These are phyloP conservation scores for Stramenopiles sp. DNA, from an alignment of 352 stramenopile genomes.

Conservation along the genomic window DNA sequence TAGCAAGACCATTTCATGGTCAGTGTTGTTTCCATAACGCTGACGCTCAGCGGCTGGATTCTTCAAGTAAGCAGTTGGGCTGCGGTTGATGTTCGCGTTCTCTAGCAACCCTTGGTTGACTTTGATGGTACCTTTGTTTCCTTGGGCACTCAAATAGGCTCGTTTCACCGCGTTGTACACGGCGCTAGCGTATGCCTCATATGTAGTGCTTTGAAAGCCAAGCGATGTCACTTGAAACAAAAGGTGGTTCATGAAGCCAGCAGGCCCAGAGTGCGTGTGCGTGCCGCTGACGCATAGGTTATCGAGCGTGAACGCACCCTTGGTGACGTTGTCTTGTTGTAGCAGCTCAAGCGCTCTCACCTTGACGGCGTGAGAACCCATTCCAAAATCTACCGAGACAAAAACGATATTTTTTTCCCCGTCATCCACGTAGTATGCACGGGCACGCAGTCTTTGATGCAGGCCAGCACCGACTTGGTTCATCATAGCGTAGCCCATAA, in stretches of 20 bases:
- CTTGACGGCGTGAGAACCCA: constrained; percentile 65
- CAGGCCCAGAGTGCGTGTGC: constrained; percentile 67
- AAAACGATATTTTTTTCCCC: constrained; percentile 35
- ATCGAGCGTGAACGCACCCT: constrained; percentile 33
- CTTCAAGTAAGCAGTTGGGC: constrained; percentile 55
- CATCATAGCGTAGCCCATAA: constrained; percentile 60
- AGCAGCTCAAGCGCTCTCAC: constrained; percentile 44
- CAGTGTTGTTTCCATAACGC: constrained; percentile 49
- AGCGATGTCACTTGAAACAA: constrained; percentile 39
- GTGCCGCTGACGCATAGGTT: constrained; percentile 69
- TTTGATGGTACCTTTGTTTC: constrained; percentile 37
- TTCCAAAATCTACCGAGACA: constrained; percentile 61
- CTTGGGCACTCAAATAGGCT: constrained; percentile 31
- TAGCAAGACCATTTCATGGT: constrained; percentile 74
- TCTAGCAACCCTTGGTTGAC: constrained; percentile 30
- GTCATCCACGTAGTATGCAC: constrained; percentile 46
- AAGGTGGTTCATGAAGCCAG: constrained; percentile 68
- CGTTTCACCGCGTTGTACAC: not conserved
- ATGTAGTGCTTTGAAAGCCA: constrained; percentile 45
- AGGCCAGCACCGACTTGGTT: constrained; percentile 49
- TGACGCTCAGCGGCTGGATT: constrained; percentile 55
- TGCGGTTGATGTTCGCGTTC: constrained; percentile 52
- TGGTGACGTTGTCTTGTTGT: constrained; percentile 26
- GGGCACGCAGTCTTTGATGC: constrained; percentile 53
- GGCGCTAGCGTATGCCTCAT: not conserved